Conservation (phyloP, 305 asterid genomes). For the Coffea humblotiana region DNA sequence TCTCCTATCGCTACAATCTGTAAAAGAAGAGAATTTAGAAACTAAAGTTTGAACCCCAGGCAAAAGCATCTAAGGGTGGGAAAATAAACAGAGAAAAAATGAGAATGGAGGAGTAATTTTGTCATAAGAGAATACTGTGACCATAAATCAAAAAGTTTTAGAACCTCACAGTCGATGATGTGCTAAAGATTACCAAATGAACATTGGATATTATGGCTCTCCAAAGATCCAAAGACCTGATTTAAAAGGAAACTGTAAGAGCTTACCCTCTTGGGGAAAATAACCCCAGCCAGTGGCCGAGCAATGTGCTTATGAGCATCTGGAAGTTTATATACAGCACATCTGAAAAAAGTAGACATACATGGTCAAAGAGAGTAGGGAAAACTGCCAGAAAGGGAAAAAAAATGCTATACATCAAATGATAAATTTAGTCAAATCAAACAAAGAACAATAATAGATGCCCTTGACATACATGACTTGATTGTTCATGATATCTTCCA, state of each 20-base stretch:
- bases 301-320: conserved; percentile 77
- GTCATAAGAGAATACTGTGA: background rate
- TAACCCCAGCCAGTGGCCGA: conserved; percentile 81
- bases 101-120: background rate
- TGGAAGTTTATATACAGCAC: conserved; percentile 92
- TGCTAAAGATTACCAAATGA: background rate
- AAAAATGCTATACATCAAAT: background rate
- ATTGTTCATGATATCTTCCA: conserved; percentile 87
- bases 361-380: conserved; percentile 12
- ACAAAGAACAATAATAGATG: background rate
- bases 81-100: background rate
- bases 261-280: conserved; percentile 70
- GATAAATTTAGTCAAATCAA: background rate
- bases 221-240: background rate
- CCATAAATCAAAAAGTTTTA: background rate
- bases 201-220: background rate
- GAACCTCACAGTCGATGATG: background rate
- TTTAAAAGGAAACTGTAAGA: background rate
- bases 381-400: background rate
- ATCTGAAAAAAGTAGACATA: conserved; percentile 43
- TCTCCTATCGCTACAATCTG: conserved; percentile 76
- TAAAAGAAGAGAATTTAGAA: conserved; percentile 14
- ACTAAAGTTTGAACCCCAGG: background rate
- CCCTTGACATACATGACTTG: conserved; percentile 81
- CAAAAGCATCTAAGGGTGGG: no score